Base-by-base conservation (phyloP, 1,284 basidiomycete species). In the Heterobasidion irregulare region DNA sequence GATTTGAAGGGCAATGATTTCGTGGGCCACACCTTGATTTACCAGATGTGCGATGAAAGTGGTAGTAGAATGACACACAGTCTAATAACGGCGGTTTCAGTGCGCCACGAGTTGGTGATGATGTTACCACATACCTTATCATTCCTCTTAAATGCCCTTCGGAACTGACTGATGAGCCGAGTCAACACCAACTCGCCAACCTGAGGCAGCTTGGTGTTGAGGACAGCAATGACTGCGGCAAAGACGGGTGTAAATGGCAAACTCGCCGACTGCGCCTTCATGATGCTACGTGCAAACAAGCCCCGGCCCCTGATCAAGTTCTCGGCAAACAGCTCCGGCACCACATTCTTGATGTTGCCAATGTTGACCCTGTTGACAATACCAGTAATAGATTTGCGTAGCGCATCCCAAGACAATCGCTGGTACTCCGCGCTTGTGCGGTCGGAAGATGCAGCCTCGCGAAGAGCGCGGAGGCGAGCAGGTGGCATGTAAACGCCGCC, bases 401-500 rank as follows among this genome's bases (percentile, higher is more conserved):
- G 76, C 1, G 97, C 96, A 67, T 99, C 97, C 97, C 96, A 99
- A 32, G 92, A 92, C 62, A 99, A 75, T 16, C 96, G 81, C 72
- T 99, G 97, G 70, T 91, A 98, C 73, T 98, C 95, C n/a, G 88
- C 67, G 61, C 92, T 91, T 52, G 79, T 77, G 70, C 96, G 94
- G 77, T 98, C 94, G 58, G 82, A 77, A 10, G 82, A 73, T 9
- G 89, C 92, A 51, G 94, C 92, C 26, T 85, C 91, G 70, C 97
- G 93, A 70, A 99, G 78, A 0, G 95, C 95, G 52, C 92, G 83
- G 48, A 99, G 75, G 34, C 92, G 84, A 33, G 94, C 94, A 8
- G 97, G 97, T 1, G 96, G 96, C 64, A 99, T 88, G 68, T 99
- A 99, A 9, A 97, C 93, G 35, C 96, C 97, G 8, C 96, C 97